Percentiles rank a stretch among this genome's conserved stretches.
Evolutionary conservation across 306 rosid species (phyloP).

Genomic region (Cucurbita argyrosperma): DNA sequence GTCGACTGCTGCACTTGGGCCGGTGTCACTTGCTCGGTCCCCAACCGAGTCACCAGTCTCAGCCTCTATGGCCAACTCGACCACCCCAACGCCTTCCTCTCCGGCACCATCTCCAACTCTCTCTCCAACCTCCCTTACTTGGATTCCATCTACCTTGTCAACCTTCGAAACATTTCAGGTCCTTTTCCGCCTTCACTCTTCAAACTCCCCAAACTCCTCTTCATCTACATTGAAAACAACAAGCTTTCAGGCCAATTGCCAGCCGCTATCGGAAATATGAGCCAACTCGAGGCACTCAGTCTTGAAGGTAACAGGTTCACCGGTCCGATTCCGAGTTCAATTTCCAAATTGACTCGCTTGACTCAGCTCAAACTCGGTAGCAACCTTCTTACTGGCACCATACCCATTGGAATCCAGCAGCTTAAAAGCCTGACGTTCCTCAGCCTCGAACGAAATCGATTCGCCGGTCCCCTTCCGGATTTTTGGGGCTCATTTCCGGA

Average conservation of each 20-base stretch:
- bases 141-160: conserved; percentile 28
- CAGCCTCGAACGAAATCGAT: conserved; percentile 31
- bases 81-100: conserved; percentile 14
- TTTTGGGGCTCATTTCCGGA: conserved; percentile 27
- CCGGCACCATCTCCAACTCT: conserved; percentile 50
- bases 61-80: conserved; percentile 22
- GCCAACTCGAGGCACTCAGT: conserved; percentile 18
- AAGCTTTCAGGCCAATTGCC: conserved; percentile 57
- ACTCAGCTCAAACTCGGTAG: conserved; percentile 66
- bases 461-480: conserved; percentile 50
- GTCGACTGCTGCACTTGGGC: conserved; percentile 68
- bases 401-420: conserved; percentile 26
- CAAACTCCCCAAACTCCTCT: conserved; percentile 24
- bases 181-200: conserved; percentile 35
- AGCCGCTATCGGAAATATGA: conserved; percentile 21
- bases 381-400: conserved; percentile 34
- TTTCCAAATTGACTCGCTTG: conserved; percentile 32
- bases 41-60: conserved; percentile 35
- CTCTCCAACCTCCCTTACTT: conserved; percentile 44
- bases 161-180: conserved; percentile 53
- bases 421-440: conserved; percentile 28
- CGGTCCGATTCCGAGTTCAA: conserved; percentile 56
- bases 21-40: conserved; percentile 23
- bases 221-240: conserved; percentile 46
- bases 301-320: conserved; percentile 38